Evolutionary conservation across 2,329 filamentous ascomycete species (phyloP).

Genomic region (Monosporascus sp.): DNA sequence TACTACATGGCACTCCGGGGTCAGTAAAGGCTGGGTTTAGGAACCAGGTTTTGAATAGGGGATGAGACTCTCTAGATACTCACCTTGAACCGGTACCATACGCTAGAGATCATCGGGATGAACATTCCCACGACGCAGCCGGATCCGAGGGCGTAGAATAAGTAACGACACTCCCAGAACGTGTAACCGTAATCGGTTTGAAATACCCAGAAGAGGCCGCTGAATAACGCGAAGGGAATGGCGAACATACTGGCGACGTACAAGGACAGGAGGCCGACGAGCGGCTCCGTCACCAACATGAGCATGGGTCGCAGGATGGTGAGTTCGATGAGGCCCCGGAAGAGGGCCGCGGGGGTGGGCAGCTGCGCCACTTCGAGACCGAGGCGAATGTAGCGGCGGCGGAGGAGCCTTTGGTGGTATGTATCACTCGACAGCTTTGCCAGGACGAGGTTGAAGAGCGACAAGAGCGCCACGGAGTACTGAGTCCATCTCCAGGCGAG

Average conservation of each 20-base stretch:
- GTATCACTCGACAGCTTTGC: conserved; percentile 46
- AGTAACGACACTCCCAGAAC: conserved; percentile 34
- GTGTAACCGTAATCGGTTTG: conserved; percentile 37
- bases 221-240: conserved; percentile 48
- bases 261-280: conserved; percentile 50
- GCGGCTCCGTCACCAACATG: conserved; percentile 58
- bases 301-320: conserved; percentile 45
- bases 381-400: conserved; percentile 31
- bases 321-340: conserved; percentile 32
- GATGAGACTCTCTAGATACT: too few relatives aligned
- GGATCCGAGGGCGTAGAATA: conserved; percentile 40
- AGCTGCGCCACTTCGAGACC: conserved; percentile 20
- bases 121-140: conserved; percentile 39
- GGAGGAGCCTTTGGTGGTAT: conserved; percentile 46
- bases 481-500: conserved; percentile 51
- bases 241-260: conserved; percentile 48
- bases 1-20: too few relatives aligned
- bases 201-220: conserved; percentile 45
- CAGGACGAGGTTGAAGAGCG: conserved; percentile 29
- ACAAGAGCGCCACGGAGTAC: conserved; percentile 44
- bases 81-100: too few relatives aligned
- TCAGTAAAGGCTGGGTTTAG: too few relatives aligned
- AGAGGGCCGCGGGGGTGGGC: conserved; percentile 17
- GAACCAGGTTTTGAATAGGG: too few relatives aligned
- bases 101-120: conserved; percentile 30